Percentiles rank a stretch among this genome's conserved stretches.
These are phyloP conservation scores for Metarhizium robertsii DNA, from an alignment of 2,329 filamentous ascomycete genomes.

Conservation along the genomic window DNA sequence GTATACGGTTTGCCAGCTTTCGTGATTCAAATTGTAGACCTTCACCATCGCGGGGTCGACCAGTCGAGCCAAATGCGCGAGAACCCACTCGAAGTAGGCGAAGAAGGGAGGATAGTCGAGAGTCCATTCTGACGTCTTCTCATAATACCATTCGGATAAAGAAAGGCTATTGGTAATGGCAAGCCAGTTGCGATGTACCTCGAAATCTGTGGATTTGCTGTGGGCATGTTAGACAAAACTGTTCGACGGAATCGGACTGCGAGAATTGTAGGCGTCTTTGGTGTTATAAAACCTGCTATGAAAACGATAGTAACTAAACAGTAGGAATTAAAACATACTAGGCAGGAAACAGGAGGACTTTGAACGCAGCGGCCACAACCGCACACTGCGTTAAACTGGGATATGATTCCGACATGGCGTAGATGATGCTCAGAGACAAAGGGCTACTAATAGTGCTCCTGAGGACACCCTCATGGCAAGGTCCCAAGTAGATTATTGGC, in stretches of 20 bases:
- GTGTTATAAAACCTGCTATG: no score
- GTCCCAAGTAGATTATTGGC: not conserved
- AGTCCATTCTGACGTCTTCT: constrained; percentile 98
- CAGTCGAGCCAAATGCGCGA: constrained; percentile 72
- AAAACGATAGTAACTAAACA: not conserved
- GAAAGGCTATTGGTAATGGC: constrained; percentile 89
- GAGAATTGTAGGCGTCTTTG: no score
- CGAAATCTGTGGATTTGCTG: constrained; percentile 98
- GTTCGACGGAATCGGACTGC: not conserved
- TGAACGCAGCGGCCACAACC: constrained; percentile 77
- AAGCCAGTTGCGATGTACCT: constrained; percentile 98
- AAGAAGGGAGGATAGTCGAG: constrained; percentile 98
- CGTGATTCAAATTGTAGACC: constrained; percentile 72
- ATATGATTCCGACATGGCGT: constrained; percentile 66
- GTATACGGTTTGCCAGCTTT: constrained; percentile 88
- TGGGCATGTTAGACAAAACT: not conserved
- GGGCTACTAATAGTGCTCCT: not conserved
- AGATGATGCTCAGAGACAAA: not conserved
- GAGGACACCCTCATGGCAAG: constrained; percentile 1
- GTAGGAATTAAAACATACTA: constrained; percentile 57
- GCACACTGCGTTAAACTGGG: constrained; percentile 87
- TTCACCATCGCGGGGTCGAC: constrained; percentile 75
- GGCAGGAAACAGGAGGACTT: constrained; percentile 84
- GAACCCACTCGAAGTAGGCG: constrained; percentile 88
- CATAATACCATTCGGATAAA: constrained; percentile 86